Conservation (phyloP, 208 protist species). For the Jaenimonas drosophilae region DNA sequence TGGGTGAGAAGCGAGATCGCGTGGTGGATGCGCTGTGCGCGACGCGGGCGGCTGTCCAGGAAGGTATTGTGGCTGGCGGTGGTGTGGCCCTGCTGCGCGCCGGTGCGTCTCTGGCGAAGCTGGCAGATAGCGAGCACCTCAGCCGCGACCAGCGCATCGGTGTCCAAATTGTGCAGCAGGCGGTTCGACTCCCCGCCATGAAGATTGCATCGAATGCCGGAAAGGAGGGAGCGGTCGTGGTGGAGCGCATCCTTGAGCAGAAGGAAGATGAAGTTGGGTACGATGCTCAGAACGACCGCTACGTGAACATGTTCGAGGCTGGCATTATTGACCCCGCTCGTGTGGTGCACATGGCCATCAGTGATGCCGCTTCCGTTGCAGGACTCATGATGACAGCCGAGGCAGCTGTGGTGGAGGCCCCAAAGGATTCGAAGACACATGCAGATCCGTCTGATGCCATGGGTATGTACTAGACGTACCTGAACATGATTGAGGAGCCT, state of each 20-base stretch:
- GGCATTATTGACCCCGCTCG: slow-evolving; percentile 99
- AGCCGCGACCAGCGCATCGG: slow-evolving; percentile 93
- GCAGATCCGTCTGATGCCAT: slow-evolving; percentile 1
- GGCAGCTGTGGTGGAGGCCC: slow-evolving; percentile 71
- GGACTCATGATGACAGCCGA: slow-evolving; percentile 98
- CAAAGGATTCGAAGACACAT: slow-evolving; percentile 17
- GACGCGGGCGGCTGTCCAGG: slow-evolving; percentile 97
- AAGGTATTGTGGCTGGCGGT: slow-evolving; percentile 98
- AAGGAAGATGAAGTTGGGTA: slow-evolving; percentile 84
- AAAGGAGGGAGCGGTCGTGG: slow-evolving; percentile 95
- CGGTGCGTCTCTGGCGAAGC: slow-evolving; percentile 67
- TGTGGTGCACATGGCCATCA: slow-evolving; percentile 96
- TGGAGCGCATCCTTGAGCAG: slow-evolving; percentile 93
- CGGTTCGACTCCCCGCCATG: slow-evolving; percentile 87
- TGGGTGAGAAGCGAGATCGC: slow-evolving; percentile 99
- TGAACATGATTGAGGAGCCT: too few species aligned
- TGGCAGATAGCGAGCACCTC: slow-evolving; percentile 51
- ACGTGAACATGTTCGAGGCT: slow-evolving; percentile 96
- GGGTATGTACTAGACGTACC: neutral
- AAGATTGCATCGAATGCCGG: slow-evolving; percentile 97
- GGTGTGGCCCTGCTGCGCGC: slow-evolving; percentile 95
- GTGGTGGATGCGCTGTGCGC: slow-evolving; percentile 98
- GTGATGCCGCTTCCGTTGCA: slow-evolving; percentile 94
- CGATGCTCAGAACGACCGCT: slow-evolving; percentile 91
- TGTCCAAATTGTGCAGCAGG: slow-evolving; percentile 93